Percentiles rank a stretch among this genome's conserved stretches.
Conservation (phyloP, 2,329 filamentous ascomycete genomes). For the Hyphodiscus sp. region DNA sequence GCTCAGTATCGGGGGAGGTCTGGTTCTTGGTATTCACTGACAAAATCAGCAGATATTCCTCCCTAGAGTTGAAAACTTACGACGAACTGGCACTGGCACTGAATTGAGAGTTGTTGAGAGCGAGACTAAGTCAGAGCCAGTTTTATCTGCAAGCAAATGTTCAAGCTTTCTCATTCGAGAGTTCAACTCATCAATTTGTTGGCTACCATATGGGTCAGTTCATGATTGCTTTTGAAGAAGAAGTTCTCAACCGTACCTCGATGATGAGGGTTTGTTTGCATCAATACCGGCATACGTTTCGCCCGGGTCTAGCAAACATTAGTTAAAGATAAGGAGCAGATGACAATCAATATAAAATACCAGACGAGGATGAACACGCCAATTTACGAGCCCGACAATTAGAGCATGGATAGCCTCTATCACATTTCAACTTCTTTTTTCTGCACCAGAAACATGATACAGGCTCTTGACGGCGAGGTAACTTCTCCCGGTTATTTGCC, state of each 20-base stretch:
- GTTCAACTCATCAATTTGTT: conserved; percentile 13
- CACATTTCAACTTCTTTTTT: conserved; percentile 22
- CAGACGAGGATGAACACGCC: conserved; percentile 1
- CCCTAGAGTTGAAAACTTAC: neutral
- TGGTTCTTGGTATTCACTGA: neutral
- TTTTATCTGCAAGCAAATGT: conserved; percentile 7
- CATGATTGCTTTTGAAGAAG: neutral
- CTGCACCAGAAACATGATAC: conserved; percentile 5
- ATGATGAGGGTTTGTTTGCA: neutral
- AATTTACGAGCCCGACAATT: conserved; percentile 17
- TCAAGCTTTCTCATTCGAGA: conserved; percentile 12
- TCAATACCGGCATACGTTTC: neutral
- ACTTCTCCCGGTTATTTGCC: neutral
- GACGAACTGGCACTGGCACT: neutral
- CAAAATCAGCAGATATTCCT: neutral
- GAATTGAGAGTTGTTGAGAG: neutral
- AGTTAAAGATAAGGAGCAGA: neutral
- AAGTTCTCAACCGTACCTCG: neutral
- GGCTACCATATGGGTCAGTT: conserved; percentile 1
- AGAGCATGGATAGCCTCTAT: conserved; percentile 16
- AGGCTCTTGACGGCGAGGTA: neutral
- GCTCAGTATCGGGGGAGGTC: conserved; percentile 5
- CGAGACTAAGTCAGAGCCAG: neutral
- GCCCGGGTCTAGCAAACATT: neutral
- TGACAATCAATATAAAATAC: neutral